phyloP scores from a whole-genome alignment of 176 grass and related monocot genomes.

The Melocanna baccifera region DNA sequence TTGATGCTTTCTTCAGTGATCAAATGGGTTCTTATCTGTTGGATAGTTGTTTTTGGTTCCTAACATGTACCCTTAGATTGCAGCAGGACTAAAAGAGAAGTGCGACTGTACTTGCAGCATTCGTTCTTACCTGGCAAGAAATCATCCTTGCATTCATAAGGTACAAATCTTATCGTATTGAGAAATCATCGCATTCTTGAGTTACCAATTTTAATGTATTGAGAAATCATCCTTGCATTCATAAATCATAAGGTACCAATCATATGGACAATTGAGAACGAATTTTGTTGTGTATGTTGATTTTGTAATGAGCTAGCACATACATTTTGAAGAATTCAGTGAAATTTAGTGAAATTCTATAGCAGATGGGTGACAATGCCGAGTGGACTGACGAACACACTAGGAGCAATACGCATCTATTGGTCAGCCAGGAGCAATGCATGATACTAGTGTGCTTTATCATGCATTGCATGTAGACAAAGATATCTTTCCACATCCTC shows the following conservation, averaged over 20 bases:
- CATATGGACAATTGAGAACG: no score
- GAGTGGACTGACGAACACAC: no score
- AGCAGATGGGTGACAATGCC: no score
- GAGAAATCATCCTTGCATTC: neutral
- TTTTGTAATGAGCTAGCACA: no score
- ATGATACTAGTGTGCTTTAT: no score
- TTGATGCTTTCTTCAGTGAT: slow-evolving; percentile 32
- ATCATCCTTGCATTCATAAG: slow-evolving; percentile 91
- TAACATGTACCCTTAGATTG: slow-evolving; percentile 79
- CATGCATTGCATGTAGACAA: no score
- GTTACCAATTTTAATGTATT: neutral
- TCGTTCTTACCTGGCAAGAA: slow-evolving; percentile 72
- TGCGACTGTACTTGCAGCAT: slow-evolving; percentile 54
- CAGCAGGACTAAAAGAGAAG: slow-evolving; percentile 78
- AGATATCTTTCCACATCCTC: no score
- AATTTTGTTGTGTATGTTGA: no score
- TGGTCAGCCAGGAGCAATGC: no score
- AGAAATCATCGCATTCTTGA: neutral
- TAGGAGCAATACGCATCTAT: no score
- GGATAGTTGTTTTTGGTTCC: slow-evolving; percentile 8
- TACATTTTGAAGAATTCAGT: no score
- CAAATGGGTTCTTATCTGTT: slow-evolving; percentile 31
- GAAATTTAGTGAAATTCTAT: no score
- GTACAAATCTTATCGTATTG: neutral
- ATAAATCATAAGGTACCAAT: neutral